phyloP scores from a whole-genome alignment of 1,284 basidiomycete genomes.

The Serendipita sp. region DNA sequence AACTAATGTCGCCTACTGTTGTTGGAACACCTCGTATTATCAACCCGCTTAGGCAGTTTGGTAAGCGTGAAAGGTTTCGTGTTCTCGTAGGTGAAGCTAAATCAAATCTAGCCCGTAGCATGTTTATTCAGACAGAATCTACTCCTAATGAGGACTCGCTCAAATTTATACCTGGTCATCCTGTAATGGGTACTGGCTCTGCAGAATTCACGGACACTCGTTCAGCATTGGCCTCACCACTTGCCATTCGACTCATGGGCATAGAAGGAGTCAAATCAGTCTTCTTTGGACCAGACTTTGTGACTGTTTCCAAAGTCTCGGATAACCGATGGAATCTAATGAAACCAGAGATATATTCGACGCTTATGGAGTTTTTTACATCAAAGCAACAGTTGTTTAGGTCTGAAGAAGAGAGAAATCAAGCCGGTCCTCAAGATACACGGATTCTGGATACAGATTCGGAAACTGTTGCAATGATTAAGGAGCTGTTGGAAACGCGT shows the following conservation, averaged over 20 bases:
- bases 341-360: slow-evolving; percentile 98
- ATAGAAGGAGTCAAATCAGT: slow-evolving; percentile 80
- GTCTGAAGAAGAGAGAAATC: slow-evolving; percentile 58
- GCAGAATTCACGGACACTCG: slow-evolving; percentile 90
- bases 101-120: slow-evolving; percentile 50
- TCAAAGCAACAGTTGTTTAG: slow-evolving; percentile 77
- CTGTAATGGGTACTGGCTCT: slow-evolving; percentile 76
- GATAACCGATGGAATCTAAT: slow-evolving; percentile 78
- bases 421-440: slow-evolving; percentile 87
- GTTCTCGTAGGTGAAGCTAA: neutral
- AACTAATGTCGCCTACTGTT: neutral
- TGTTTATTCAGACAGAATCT: slow-evolving; percentile 96
- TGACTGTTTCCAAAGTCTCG: slow-evolving; percentile 87
- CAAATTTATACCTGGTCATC: slow-evolving; percentile 90
- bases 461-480: slow-evolving; percentile 99
- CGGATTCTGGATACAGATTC: slow-evolving; percentile 87
- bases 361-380: slow-evolving; percentile 95
- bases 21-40: too few relatives aligned
- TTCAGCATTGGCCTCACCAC: slow-evolving; percentile 70
- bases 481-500: slow-evolving; percentile 88
- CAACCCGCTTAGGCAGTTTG: neutral
- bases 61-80: neutral
- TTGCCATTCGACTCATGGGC: slow-evolving; percentile 86
- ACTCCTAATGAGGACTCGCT: slow-evolving; percentile 96
- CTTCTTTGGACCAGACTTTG: slow-evolving; percentile 97